Base-by-base conservation (phyloP, 257 asterid genomes). In the Nicotiana attenuata region DNA sequence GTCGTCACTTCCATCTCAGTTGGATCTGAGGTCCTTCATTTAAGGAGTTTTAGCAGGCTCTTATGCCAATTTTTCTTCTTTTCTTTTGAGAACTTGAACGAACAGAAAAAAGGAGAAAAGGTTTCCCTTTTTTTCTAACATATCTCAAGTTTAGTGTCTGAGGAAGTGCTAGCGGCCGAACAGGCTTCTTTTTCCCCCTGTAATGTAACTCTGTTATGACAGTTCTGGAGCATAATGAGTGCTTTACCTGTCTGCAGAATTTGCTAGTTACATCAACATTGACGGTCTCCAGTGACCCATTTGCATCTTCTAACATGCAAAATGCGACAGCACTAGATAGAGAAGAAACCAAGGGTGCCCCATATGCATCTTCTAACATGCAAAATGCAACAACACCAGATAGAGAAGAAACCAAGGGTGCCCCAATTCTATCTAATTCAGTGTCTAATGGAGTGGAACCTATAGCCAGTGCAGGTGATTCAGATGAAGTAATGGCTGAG, bases 401-500 rank as follows among this genome's bases (percentile, higher is more conserved):
- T 57, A 90, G 78, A 71, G 92, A 84, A 65, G 38, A 33, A 33
- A 63, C 81, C n/a, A 86, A 75, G 61, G 77, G 52, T 26, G 75
- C 87, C 60, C 86, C 45, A 60, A 82, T 86, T 5, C 85, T 50
- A 79, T 80, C 82, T 60, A 80, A 59, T 29, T 41, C 82, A 17
- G 86, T 81, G 7, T 88, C 90, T 81, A 92, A 92, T 71, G 97
- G 98, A 26, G 91, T 88, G 7, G 89, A 89, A 76, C 85, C 89
- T 28, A 53, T 88, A 3, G 80, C 82, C 24, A 73, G 79, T 73
- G 41, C 63, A 73, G 91, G 86, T 63, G 93, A 92, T 84, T 85
- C 83, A 33, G 98, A 94, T 88, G 98, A 91, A 87, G 85, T 94
- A 86, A 94, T 94, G 97, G 83, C 90, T 0, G 98, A 94, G 81